Evolutionary conservation across 108 stramenopile species (phyloP), one percentile per base, ranked within the genome.

Genomic region (Fragilaria radians): DNA sequence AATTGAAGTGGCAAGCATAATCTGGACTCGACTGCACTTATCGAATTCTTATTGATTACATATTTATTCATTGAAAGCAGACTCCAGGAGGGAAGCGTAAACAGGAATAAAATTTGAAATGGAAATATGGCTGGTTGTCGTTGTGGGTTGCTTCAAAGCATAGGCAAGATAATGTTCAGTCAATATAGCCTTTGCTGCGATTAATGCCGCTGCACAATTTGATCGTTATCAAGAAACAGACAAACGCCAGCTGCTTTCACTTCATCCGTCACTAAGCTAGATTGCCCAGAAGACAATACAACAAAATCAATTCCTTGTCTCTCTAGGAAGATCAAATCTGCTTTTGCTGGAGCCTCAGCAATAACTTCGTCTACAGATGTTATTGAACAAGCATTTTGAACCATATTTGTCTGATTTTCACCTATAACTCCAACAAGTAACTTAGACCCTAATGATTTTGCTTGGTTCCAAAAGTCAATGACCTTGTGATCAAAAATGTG

Each of bases 391-490:
- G 74, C 70, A 57, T 75, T 76, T 46, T 68, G 63, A 36, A 80
- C 59, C 67, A 70, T 68, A 34, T 76, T 74, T 7, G 69, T 64
- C 32, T 71, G 62, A 26, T 73, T 66, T 45, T 58, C 23, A 14
- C 59, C 70, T 17, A 48, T 21, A 30, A 80, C 68, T 36, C 79
- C 79, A 32, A 80, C 74, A 53, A 73, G 64, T 30, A 78, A 47
- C 46, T 68, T 82, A 29, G 62, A 61, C 26, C 73, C 73, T 70
- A 77, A 62, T 21, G 64, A 70, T 47, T 73, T 77, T 42, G 67
- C 69, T 52, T 77, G 73, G 62, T 68, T 77, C 76, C 73, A 82
- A 54, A 75, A 72, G 57, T 70, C 66, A 30, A 82, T 34, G 0
- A 53, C 51, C 27, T 65, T 65, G 63, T 78, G 66, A 49, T 74